phyloP scores from a whole-genome alignment of 1,284 basidiomycete species.

The Cerioporus squamosus region DNA sequence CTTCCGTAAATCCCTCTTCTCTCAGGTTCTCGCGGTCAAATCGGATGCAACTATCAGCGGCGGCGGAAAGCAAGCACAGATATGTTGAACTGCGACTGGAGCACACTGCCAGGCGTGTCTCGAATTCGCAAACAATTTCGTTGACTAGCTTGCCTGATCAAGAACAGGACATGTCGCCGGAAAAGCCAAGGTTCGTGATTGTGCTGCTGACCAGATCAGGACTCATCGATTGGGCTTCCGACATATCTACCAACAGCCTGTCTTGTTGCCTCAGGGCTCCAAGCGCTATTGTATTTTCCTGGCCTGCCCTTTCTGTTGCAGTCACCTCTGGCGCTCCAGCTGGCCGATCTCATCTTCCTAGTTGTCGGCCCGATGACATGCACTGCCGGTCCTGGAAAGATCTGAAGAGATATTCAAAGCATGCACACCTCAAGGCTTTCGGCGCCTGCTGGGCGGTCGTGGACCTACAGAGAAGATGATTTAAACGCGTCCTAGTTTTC shows the following conservation, averaged over 20 bases:
- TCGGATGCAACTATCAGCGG: neutral
- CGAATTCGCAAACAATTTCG: no score
- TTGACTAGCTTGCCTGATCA: no score
- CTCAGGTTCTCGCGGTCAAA: neutral
- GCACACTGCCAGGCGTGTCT: no score
- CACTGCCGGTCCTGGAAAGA: slow-evolving; percentile 3
- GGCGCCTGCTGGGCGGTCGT: slow-evolving; percentile 17
- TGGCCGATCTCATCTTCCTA: slow-evolving; percentile 17
- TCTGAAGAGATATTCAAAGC: slow-evolving; percentile 6
- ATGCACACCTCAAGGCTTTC: slow-evolving; percentile 17
- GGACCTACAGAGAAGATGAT: slow-evolving; percentile 21
- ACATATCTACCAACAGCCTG: neutral
- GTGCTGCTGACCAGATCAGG: slow-evolving; percentile 2
- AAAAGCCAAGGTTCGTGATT: neutral
- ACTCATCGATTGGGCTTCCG: neutral
- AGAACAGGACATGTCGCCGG: neutral
- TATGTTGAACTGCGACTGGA: no score
- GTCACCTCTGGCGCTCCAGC: neutral
- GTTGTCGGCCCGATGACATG: slow-evolving; percentile 14
- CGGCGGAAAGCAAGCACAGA: neutral
- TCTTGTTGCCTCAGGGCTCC: slow-evolving; percentile 7
- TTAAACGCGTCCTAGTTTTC: slow-evolving; percentile 6
- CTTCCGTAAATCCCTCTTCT: slow-evolving; percentile 1
- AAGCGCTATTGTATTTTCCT: slow-evolving; percentile 13
- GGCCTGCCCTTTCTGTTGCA: slow-evolving; percentile 9